Conservation (phyloP, 768 basidiomycete species). For the Termitomyces bulborhizus region DNA sequence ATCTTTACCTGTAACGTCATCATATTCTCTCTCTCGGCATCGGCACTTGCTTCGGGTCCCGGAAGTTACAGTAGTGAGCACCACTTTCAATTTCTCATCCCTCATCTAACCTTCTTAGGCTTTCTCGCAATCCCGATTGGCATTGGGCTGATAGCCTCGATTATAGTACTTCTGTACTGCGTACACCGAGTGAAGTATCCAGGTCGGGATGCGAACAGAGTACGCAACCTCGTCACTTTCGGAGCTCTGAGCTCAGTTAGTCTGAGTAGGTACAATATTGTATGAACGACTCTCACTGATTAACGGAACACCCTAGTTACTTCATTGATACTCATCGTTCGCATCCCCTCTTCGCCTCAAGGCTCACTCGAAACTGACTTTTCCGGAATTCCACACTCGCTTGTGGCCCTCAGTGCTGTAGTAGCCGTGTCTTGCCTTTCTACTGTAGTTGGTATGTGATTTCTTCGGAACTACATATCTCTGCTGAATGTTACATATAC, state of each 20-base stretch:
- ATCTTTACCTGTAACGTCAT: conserved; percentile 5
- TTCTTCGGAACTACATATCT: neutral
- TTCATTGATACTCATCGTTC: conserved; percentile 19
- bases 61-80: conserved; percentile 10
- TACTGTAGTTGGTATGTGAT: conserved; percentile 19
- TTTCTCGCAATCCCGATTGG: conserved; percentile 12
- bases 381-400: conserved; percentile 13
- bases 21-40: conserved; percentile 9
- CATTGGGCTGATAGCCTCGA: conserved; percentile 13
- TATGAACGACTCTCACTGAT: neutral
- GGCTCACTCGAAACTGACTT: conserved; percentile 26
- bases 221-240: conserved; percentile 11
- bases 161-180: conserved; percentile 11
- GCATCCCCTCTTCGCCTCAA: conserved; percentile 16
- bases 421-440: conserved; percentile 24
- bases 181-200: conserved; percentile 13
- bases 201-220: conserved; percentile 5
- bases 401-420: conserved; percentile 16
- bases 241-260: conserved; percentile 2
- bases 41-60: conserved; percentile 8
- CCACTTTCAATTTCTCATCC: neutral
- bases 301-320: conserved; percentile 8
- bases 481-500: neutral
- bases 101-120: neutral
- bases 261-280: conserved; percentile 7